Evolutionary conservation across 805 yeast species (phyloP).

Genomic region (Spathaspora sp.): DNA sequence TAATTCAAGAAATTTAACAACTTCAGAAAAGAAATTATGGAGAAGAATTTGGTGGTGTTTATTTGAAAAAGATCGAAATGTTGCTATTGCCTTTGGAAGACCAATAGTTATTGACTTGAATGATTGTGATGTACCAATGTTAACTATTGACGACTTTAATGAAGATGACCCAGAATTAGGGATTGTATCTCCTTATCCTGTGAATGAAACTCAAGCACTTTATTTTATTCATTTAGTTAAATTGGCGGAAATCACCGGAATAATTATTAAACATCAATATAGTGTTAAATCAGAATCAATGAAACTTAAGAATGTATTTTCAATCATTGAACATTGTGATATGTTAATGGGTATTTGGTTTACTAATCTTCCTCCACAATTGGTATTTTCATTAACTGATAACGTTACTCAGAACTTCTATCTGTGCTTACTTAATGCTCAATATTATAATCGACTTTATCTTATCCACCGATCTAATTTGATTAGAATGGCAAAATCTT

Average conservation of each 20-base stretch:
- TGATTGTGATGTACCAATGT: constrained; percentile 76
- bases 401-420: constrained; percentile 50
- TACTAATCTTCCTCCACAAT: constrained; percentile 56
- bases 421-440: constrained; percentile 58
- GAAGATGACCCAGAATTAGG: constrained; percentile 39
- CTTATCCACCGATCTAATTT: constrained; percentile 70
- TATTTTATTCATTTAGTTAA: constrained; percentile 62
- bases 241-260: constrained; percentile 67
- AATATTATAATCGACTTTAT: constrained; percentile 70
- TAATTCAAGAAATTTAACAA: constrained; percentile 35
- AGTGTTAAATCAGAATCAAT: constrained; percentile 63
- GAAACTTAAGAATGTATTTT: constrained; percentile 39
- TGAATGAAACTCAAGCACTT: constrained; percentile 46
- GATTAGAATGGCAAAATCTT: constrained; percentile 43
- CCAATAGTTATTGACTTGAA: constrained; percentile 66
- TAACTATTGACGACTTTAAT: constrained; percentile 60
- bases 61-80: constrained; percentile 64
- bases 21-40: constrained; percentile 46
- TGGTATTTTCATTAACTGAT: constrained; percentile 61
- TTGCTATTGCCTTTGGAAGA: constrained; percentile 71
- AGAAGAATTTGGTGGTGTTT: constrained; percentile 77
- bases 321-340: constrained; percentile 64
- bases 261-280: constrained; percentile 65
- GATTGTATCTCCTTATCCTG: constrained; percentile 38
- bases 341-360: constrained; percentile 77